These are phyloP conservation scores for Hansenula lynferdii DNA, from an alignment of 1,139 yeast species.

Conservation along the genomic window DNA sequence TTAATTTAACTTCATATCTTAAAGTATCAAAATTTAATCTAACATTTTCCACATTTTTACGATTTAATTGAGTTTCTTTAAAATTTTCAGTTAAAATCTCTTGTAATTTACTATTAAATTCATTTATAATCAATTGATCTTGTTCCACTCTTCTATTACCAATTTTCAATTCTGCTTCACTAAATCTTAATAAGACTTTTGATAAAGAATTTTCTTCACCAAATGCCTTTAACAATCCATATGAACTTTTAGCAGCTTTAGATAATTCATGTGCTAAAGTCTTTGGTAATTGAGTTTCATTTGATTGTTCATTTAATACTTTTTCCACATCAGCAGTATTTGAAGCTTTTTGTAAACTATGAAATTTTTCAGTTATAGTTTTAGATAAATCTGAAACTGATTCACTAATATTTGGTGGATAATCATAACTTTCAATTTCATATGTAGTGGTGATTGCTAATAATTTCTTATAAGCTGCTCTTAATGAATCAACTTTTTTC, in stretches of 20 bases:
- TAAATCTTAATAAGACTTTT: slow-evolving; percentile 50
- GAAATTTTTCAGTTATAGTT: slow-evolving; percentile 48
- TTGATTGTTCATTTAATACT: slow-evolving; percentile 29
- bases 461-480: slow-evolving; percentile 67
- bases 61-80: slow-evolving; percentile 52
- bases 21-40: slow-evolving; percentile 68
- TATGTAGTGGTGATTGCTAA: slow-evolving; percentile 67
- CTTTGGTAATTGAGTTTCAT: slow-evolving; percentile 34
- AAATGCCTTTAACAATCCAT: slow-evolving; percentile 26
- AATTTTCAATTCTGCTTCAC: slow-evolving; percentile 55
- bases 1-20: slow-evolving; percentile 44
- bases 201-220: slow-evolving; percentile 42
- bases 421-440: slow-evolving; percentile 79
- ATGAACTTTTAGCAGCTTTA: slow-evolving; percentile 38
- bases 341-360: slow-evolving; percentile 54
- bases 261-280: slow-evolving; percentile 47
- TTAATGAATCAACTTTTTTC: slow-evolving; percentile 66
- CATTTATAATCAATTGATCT: slow-evolving; percentile 54
- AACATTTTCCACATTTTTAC: slow-evolving; percentile 65
- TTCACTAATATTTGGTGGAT: slow-evolving; percentile 77
- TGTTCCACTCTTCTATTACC: slow-evolving; percentile 60
- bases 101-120: slow-evolving; percentile 51
- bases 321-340: slow-evolving; percentile 62
- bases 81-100: slow-evolving; percentile 51
- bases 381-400: slow-evolving; percentile 55